Evolutionary conservation across 352 stramenopile genomes (phyloP), one percentile per base, ranked within the genome.

Genomic region (Globisporangium orthogonon): DNA sequence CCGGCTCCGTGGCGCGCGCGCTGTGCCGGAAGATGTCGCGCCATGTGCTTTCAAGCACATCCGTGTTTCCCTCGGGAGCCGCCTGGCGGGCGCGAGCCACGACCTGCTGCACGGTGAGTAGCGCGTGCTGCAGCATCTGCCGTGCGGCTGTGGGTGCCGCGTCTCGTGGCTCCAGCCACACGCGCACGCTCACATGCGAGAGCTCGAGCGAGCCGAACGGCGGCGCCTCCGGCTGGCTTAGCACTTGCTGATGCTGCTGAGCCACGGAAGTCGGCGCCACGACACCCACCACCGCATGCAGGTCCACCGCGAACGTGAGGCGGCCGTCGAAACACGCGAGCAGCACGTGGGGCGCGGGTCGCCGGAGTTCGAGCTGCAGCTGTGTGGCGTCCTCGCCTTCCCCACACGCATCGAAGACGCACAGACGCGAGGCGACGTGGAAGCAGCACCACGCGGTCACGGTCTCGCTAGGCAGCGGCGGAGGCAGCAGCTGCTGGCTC

Each of bases 141-240:
- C 56, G 37, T 4, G 62, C 68, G 30, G 58, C 43, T 0, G 35
- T 11, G 2, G 43, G 33, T 31, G 40, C 9, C 1, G 52, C 23
- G 15, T 63, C 44, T 10, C 56, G 49, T 7, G 64, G 63, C 7
- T 80, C 66, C 28, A 80, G 60, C 71, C 71, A 80, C 4, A 80
- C 3, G 13, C 71, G 69, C 50, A 80, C 17, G 35, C 46, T 65
- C 9, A 77, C 63, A 14, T 54, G 62, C n/a, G 58, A 58, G 48
- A 73, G 71, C 28, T 72, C 55, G 7, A 80, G 23, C 6, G 43
- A 59, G 3, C 62, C 68, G 29, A 66, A 79, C 4, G 71, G 71
- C 11, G 67, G 71, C 11, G 59, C 50, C 15, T 54, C 52, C n/a
- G n/a, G n/a, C n/a, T n/a, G n/a, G n/a, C n/a, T n/a, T n/a, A n/a